These are phyloP conservation scores for Macrotyloma uniflorum DNA, from an alignment of 306 rosid species.

Conservation along the genomic window DNA sequence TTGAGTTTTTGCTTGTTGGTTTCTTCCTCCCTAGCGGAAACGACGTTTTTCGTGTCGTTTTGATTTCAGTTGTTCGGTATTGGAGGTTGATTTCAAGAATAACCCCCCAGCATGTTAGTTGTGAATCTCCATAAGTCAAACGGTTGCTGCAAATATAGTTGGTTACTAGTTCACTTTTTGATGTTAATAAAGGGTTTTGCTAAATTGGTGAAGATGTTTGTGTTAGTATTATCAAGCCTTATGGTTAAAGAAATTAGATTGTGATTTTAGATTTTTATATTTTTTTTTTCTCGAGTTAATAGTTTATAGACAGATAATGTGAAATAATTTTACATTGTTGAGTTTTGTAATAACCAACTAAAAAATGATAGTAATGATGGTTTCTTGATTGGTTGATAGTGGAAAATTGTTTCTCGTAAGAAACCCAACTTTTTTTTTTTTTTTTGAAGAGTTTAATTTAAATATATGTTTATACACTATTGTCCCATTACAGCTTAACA, in stretches of 20 bases:
- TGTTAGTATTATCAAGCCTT: background rate
- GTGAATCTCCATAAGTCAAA: background rate
- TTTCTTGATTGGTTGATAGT: background rate
- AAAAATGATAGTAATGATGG: background rate
- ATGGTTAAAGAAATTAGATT: conserved; percentile 10
- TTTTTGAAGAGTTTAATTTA: too few relatives aligned
- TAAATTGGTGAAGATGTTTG: background rate
- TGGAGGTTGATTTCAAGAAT: background rate
- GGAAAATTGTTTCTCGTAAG: too few relatives aligned
- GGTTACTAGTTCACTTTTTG: background rate
- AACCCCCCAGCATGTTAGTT: background rate
- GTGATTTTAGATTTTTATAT: background rate
- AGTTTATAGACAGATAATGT: too few relatives aligned
- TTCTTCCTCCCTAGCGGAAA: background rate
- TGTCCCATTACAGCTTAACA: too few relatives aligned
- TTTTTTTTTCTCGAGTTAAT: background rate
- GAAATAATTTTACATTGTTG: too few relatives aligned
- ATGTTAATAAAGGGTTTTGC: background rate
- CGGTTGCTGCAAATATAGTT: conserved; percentile 11
- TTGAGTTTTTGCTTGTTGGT: background rate
- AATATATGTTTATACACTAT: too few relatives aligned
- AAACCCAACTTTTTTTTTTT: too few relatives aligned
- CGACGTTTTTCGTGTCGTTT: background rate
- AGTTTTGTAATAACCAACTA: too few relatives aligned
- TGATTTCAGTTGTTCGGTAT: background rate